These are phyloP conservation scores for Cucurbita pepo DNA, from an alignment of 306 rosid species.

Conservation along the genomic window DNA sequence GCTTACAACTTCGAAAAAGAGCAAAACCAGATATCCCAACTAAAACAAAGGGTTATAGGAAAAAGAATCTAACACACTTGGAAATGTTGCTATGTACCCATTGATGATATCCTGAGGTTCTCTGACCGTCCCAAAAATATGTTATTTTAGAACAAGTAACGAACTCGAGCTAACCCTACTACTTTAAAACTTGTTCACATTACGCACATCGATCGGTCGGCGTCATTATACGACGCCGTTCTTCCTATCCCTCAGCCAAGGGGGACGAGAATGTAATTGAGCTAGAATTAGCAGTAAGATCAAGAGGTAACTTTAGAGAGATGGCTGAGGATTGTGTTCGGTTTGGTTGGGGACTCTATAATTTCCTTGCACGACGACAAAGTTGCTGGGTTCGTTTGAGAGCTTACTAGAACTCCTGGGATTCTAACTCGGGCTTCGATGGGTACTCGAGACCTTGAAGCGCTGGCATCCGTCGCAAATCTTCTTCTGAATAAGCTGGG, in stretches of 20 bases:
- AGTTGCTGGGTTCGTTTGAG: not conserved
- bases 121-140: not conserved
- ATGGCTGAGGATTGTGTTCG: conserved; percentile 6
- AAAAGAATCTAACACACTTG: not conserved
- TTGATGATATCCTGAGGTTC: not conserved
- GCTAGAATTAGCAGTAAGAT: conserved; percentile 19
- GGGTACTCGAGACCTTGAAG: conserved; percentile 96
- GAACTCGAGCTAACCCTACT: not conserved
- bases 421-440: conserved; percentile 76
- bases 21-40: not conserved
- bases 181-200: conserved; percentile 1
- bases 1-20: not conserved
- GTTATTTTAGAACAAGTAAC: not conserved
- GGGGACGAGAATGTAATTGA: conserved; percentile 14
- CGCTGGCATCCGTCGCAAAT: conserved; percentile 70
- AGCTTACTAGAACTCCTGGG: conserved; percentile 46
- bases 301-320: conserved; percentile 18
- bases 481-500: conserved; percentile 93
- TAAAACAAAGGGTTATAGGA: not conserved
- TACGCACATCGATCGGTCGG: conserved; percentile 14
- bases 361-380: not conserved
- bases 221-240: not conserved
- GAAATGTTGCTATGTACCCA: not conserved
- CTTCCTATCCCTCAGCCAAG: conserved; percentile 2
- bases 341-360: conserved; percentile 1